Evolutionary conservation across 108 stramenopile species (phyloP), one percentile per base, ranked within the genome.

Genomic region (Cylindrotheca fusiformis): DNA sequence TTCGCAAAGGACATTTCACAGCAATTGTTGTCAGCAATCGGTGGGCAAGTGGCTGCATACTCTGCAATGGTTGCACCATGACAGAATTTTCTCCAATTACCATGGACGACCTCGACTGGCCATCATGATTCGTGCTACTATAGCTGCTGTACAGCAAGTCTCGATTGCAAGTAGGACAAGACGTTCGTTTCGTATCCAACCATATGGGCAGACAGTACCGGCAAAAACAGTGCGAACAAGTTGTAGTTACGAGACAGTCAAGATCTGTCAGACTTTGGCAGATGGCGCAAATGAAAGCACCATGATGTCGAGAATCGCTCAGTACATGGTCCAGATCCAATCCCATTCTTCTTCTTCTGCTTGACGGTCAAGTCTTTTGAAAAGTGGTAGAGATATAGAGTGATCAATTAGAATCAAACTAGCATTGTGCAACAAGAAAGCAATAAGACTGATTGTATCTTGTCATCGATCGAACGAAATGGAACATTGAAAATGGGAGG

Each of bases 191-290:
- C 6, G 36, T 41, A 17, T 59, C 26, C 45, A 76, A 14, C 76
- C 76, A 77, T 10, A 26, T 12, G 2, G 29, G 52, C 20, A 77
- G 32, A 51, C 76, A 77, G 17, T 8, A 6, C 20, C 27, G 41
- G 28, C 76, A 77, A 51, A 71, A 77, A 29, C 19, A 32, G 53
- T 77, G 76, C 8, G 76, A 77, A 48, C 76, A 77, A 3, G 29
- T 24, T 10, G 70, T 77, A 24, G 76, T 71, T 24, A 77, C 76
- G 12, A 77, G 48, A 19, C 58, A 55, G n/a, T 66, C 65, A 41
- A 62, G 36, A 44, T 67, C 76, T 8, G 62, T 49, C n/a, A 77
- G n/a, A 19, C 53, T 48, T 30, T 67, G 63, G 48, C 76, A 77
- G 28, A 77, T 71, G 50, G 36, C 32, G 48, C 74, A 75, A 19